A percentile compares a stretch with the other conserved stretches of the same genome.
Evolutionary conservation across 2,329 filamentous ascomycete genomes (phyloP).

Genomic region (Trichoderma endophyticum): DNA sequence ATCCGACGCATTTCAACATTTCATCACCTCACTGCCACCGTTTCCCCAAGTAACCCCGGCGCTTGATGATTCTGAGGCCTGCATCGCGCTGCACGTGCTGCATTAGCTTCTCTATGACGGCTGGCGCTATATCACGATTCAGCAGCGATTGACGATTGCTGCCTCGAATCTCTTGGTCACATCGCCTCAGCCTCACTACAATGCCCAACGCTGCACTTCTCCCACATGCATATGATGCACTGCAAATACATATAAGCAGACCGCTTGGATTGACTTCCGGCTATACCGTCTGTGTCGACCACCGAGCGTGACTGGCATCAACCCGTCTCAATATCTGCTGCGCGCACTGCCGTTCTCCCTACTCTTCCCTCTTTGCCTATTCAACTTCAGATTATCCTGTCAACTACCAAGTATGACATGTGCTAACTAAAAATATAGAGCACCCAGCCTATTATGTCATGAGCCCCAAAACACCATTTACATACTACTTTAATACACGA

Average conservation of each 20-base stretch:
- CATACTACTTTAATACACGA: constrained; percentile 25
- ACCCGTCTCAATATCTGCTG: neutral
- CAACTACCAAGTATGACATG: neutral
- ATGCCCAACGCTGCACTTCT: neutral
- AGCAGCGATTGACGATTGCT: neutral
- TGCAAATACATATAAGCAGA: neutral
- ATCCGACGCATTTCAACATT: neutral
- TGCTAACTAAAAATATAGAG: neutral
- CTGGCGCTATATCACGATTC: neutral
- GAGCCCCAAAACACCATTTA: constrained; percentile 23
- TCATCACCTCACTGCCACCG: neutral
- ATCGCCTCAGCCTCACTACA: neutral
- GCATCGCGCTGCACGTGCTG: neutral
- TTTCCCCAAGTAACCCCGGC: neutral
- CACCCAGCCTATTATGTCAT: constrained; percentile 27
- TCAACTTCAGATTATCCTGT: neutral
- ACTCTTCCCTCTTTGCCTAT: neutral
- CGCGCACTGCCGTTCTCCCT: neutral
- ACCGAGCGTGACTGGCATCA: neutral
- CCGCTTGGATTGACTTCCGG: neutral
- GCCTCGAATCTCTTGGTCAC: neutral
- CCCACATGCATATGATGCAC: neutral
- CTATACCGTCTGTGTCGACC: neutral
- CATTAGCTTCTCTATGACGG: neutral
- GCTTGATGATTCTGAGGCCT: neutral